Percentiles rank a stretch among this genome's conserved stretches.
Conservation (phyloP, 176 grass and related monocot genomes). For the Pharus latifolius region DNA sequence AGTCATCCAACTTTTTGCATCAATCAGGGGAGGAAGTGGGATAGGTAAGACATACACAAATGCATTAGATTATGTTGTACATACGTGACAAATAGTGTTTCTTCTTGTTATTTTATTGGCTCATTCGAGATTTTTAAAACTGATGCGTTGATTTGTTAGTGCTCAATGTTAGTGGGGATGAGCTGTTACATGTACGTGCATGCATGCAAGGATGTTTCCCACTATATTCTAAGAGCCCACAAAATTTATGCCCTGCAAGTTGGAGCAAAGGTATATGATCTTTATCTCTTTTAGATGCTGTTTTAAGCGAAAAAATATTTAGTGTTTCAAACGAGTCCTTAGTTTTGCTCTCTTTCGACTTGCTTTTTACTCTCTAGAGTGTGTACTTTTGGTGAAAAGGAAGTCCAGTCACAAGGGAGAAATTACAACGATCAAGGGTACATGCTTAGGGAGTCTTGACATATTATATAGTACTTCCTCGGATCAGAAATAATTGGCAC, state of each 20-base stretch:
- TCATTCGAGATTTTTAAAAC: neutral
- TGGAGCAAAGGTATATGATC: conserved; percentile 27
- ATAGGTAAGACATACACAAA: neutral
- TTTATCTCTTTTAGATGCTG: no score
- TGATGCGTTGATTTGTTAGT: neutral
- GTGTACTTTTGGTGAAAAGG: neutral
- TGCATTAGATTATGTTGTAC: neutral
- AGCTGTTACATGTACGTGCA: conserved; percentile 5
- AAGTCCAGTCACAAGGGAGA: neutral
- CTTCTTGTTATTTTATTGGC: conserved; percentile 4
- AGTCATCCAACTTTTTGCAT: neutral
- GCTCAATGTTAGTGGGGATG: neutral
- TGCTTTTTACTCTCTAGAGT: neutral
- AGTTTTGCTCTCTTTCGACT: neutral
- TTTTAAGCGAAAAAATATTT: no score
- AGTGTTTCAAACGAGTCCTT: neutral
- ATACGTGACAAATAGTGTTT: conserved; percentile 1
- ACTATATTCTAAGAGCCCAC: conserved; percentile 4
- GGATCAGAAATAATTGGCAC: no score
- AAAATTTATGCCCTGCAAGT: conserved; percentile 15
- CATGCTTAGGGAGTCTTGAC: no score
- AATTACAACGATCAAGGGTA: neutral
- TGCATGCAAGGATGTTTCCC: conserved; percentile 29
- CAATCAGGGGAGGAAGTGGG: neutral
- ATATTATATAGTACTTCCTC: no score